phyloP scores from a whole-genome alignment of 352 stramenopile species.

The Globisporangium barbulae region DNA sequence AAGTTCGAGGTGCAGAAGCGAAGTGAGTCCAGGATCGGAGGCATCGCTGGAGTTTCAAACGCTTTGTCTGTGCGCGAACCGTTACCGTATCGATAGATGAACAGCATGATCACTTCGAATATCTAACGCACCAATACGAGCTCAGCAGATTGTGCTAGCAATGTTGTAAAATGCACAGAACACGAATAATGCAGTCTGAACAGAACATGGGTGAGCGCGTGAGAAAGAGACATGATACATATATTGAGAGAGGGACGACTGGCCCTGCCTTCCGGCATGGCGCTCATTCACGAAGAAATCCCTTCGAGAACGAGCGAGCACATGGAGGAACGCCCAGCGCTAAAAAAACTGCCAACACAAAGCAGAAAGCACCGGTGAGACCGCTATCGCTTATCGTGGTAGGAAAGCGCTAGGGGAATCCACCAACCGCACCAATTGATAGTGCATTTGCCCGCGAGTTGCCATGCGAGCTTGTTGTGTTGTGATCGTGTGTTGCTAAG shows the following conservation, averaged over 20 bases:
- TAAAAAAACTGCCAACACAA: slow-evolving; percentile 9
- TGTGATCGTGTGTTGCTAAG: slow-evolving; percentile 7
- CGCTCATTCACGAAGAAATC: slow-evolving; percentile 1
- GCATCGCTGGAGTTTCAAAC: slow-evolving; percentile 43
- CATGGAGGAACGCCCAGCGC: slow-evolving; percentile 10
- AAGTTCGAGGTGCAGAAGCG: slow-evolving; percentile 56
- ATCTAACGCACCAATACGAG: neutral
- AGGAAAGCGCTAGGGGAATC: slow-evolving; percentile 19
- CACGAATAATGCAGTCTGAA: neutral
- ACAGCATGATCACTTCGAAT: neutral
- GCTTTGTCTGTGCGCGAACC: slow-evolving; percentile 37
- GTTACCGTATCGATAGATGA: slow-evolving; percentile 50
- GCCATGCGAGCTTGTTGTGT: slow-evolving; percentile 4
- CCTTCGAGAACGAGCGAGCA: slow-evolving; percentile 10
- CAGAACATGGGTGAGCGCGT: neutral
- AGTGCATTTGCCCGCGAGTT: slow-evolving; percentile 8
- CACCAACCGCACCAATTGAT: slow-evolving; percentile 17
- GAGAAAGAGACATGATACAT: slow-evolving; percentile 7
- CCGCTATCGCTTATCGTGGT: slow-evolving; percentile 13
- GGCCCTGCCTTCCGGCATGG: slow-evolving; percentile 10
- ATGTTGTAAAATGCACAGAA: neutral
- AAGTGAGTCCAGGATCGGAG: slow-evolving; percentile 25
- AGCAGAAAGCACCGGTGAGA: slow-evolving; percentile 20
- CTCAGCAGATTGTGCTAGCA: neutral
- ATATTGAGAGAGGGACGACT: slow-evolving; percentile 9